Base-by-base conservation (phyloP, 2,329 filamentous ascomycete species). In the Cercospora brassicicola region DNA sequence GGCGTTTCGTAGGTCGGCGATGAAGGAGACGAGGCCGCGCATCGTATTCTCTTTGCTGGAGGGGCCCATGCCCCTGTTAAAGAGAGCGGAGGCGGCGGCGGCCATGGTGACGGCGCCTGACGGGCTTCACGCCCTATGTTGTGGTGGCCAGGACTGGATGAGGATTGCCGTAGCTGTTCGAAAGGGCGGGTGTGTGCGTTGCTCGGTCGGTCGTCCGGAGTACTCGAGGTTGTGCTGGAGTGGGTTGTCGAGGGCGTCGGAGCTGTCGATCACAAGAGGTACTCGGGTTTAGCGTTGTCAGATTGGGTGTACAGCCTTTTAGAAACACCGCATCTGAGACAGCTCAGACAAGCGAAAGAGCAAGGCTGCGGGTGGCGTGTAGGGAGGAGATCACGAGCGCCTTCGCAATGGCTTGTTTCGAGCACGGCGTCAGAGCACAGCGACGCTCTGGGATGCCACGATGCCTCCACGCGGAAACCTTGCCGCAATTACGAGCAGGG, bases 1-100 rank as follows among this genome's bases (percentile, higher is more conserved):
- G 64, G 95, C 95, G 80, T 99, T 99, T 79, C 95, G 87, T 76
- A 99, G 81, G 80, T 99, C 95, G 70, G 95, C 95, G 79, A 99
- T 99, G 83, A 99, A 99, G 79, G 97, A 96, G 59, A 99, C 95
- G 74, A 99, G 85, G 30, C 95, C 94, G 65, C 78, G 76, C 78
- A 80, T 80, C 8, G 76, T 77, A 66, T 78, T 79, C 39, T 76
- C 75, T 69, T 80, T 78, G 62, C 73, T 76, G 64, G 73, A 72
- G 68, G 65, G 70, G 33, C 75, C 71, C 64, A 74, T 73, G 53
- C 77, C 75, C 71, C 76, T 72, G 72, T 74, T 76, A 74, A 79
- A 79, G 69, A 79, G 74, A 65, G 75, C 74, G 59, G 76, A 75
- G 51, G 76, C 76, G 36, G 76, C 77, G 60, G 73, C 65, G 66